phyloP scores from a whole-genome alignment of 192 early-diverging fungal genomes.

The Podila epigama region DNA sequence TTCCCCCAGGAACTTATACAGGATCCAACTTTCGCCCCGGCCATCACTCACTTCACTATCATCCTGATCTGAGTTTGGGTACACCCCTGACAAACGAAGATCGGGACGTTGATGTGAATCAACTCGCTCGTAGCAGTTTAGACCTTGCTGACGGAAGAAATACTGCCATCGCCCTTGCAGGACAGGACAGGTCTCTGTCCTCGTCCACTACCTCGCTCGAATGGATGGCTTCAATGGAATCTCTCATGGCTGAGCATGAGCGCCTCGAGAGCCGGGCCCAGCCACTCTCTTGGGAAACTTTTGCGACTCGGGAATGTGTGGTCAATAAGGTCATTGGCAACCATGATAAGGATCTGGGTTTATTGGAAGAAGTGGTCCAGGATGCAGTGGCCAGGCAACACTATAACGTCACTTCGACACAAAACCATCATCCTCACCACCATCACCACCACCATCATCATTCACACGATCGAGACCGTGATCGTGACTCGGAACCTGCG shows the following conservation, averaged over 20 bases:
- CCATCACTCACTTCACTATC: not conserved
- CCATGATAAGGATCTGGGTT: constrained; percentile 22
- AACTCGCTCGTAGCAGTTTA: not conserved
- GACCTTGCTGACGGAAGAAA: not conserved
- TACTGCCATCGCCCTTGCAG: too few relatives aligned
- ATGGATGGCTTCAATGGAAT: constrained; percentile 9
- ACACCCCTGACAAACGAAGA: too few relatives aligned
- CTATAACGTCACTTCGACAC: not conserved
- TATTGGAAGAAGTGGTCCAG: constrained; percentile 31
- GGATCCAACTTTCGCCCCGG: too few relatives aligned
- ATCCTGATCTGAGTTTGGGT: not conserved
- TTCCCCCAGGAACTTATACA: constrained; percentile 3
- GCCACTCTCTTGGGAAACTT: constrained; percentile 41
- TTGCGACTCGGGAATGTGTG: constrained; percentile 31
- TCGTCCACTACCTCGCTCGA: not conserved
- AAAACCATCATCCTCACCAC: not conserved
- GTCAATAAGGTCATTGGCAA: constrained; percentile 40
- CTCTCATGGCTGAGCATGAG: not conserved
- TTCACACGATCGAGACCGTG: constrained; percentile 3
- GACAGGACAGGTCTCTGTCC: too few relatives aligned
- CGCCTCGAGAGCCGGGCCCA: constrained; percentile 6
- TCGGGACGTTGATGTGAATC: not conserved
- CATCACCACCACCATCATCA: constrained; percentile 11
- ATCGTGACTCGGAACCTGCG: not conserved
- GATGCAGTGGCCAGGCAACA: constrained; percentile 31